Evolutionary conservation across 2,329 filamentous ascomycete genomes (phyloP), one percentile per base, ranked within the genome.

Genomic region (Calonectria honghensis): DNA sequence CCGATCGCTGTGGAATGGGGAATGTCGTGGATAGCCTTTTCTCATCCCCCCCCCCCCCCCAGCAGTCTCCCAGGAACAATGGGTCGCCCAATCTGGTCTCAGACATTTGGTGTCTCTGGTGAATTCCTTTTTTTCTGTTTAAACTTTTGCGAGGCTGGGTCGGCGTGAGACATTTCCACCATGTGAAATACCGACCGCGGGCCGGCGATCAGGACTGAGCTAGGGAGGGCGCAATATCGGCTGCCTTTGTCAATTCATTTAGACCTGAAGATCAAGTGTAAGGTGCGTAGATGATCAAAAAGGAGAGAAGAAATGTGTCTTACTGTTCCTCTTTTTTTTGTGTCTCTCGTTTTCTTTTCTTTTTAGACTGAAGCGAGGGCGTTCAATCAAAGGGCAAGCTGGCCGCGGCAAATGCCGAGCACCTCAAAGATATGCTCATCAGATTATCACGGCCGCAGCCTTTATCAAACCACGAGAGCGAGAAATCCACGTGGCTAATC

Each of bases 1-100:
- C 35, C 57, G 57, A 61, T 61, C 57, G 24, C 35, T 35, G 39
- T 59, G 35, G 35, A 24, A 39, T 37, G 11, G 54, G 54, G 54
- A 61, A 61, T 61, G 41, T 37, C 35, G 11, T 14, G n/a, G 31
- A 54, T 35, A 54, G 51, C 29, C 9, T 32, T 54, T 27, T 4
- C 6, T 24, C 24, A 24, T 24, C 24, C 24, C 24, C 24, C 24
- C 39, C n/a, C 2, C 24, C 24, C 24, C 4, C 39, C 39, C 31
- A 41, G 16, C 39, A 14, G 2, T 16, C 51, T n/a, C n/a, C 37
- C 32, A 59, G 24, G 24, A 24, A 59, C 31, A 59, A 14, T 59
- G 41, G 41, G 41, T 10, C 16, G 6, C 20, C 18, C 41, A 48
- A 48, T 48, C n/a, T 48, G 20, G 31, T 54, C 29, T 31, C 20